A percentile compares a stretch with the other conserved stretches of the same genome.
Conservation (phyloP, 192 early-diverging fungal species). For the Coemansia sp. region DNA sequence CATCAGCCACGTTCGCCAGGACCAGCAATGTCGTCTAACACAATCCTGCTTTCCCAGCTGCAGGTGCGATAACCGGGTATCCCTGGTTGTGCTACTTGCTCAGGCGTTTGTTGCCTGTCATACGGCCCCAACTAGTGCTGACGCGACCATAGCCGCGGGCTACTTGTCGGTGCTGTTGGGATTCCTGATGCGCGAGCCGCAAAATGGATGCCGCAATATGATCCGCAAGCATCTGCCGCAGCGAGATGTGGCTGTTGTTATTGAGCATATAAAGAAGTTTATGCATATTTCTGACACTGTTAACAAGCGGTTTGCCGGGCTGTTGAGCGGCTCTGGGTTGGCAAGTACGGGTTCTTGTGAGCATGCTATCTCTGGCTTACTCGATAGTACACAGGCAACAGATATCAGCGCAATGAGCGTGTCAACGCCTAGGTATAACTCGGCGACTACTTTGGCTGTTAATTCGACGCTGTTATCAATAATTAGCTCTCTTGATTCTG, state of each 20-base stretch:
- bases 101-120: conserved; percentile 33
- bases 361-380: too few relatives aligned
- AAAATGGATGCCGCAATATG: conserved; percentile 2
- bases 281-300: conserved; percentile 35
- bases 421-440: background rate
- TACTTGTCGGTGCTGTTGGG: conserved; percentile 47
- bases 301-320: conserved; percentile 28
- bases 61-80: conserved; percentile 16
- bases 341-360: background rate
- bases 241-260: conserved; percentile 13
- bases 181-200: conserved; percentile 30
- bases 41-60: conserved; percentile 38
- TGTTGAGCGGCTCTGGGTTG: conserved; percentile 23
- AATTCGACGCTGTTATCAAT: conserved; percentile 20
- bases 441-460: conserved; percentile 12
- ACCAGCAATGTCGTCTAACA: conserved; percentile 26
- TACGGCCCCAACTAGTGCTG: conserved; percentile 11
- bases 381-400: background rate
- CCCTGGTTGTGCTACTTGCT: conserved; percentile 29
- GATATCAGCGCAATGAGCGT: background rate
- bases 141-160: conserved; percentile 41
- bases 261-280: conserved; percentile 37
- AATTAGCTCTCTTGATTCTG: conserved; percentile 16
- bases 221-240: conserved; percentile 30
- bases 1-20: conserved; percentile 34